These are phyloP conservation scores for Arthrinium phaeospermum DNA, from an alignment of 2,329 filamentous ascomycete species.

Conservation along the genomic window DNA sequence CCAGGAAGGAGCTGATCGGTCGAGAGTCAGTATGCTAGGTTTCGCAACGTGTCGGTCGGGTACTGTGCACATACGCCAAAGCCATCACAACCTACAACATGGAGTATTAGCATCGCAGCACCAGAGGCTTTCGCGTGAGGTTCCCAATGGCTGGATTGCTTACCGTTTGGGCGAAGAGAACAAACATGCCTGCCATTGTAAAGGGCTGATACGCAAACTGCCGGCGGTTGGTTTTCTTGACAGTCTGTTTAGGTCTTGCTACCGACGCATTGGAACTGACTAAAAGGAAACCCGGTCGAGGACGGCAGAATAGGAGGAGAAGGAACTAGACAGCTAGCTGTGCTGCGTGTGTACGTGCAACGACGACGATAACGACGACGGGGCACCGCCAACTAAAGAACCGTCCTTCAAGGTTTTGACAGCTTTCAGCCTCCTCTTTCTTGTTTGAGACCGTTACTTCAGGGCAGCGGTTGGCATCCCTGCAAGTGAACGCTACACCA, in stretches of 20 bases:
- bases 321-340: neutral
- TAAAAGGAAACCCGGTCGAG: neutral
- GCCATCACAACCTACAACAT: constrained; percentile 42
- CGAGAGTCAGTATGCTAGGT: neutral
- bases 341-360: constrained; percentile 12
- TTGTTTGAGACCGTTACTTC: constrained; percentile 14
- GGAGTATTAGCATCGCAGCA: neutral
- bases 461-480: neutral
- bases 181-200: constrained; percentile 38
- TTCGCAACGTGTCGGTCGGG: neutral
- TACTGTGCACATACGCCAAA: constrained; percentile 35
- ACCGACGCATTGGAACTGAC: constrained; percentile 17
- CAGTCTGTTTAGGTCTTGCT: constrained; percentile 3
- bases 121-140: too few species aligned
- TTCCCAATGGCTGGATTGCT: constrained; percentile 17
- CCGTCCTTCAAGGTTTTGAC: constrained; percentile 11
- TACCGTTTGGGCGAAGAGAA: constrained; percentile 44
- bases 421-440: constrained; percentile 20
- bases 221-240: constrained; percentile 3
- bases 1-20: constrained; percentile 77
- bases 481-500: constrained; percentile 1
- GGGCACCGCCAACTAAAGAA: neutral
- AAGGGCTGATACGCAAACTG: neutral
- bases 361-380: constrained; percentile 8
- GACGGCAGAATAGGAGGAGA: constrained; percentile 3